phyloP scores from a whole-genome alignment of 495 filamentous ascomycete genomes.

The Monascus purpureus region DNA sequence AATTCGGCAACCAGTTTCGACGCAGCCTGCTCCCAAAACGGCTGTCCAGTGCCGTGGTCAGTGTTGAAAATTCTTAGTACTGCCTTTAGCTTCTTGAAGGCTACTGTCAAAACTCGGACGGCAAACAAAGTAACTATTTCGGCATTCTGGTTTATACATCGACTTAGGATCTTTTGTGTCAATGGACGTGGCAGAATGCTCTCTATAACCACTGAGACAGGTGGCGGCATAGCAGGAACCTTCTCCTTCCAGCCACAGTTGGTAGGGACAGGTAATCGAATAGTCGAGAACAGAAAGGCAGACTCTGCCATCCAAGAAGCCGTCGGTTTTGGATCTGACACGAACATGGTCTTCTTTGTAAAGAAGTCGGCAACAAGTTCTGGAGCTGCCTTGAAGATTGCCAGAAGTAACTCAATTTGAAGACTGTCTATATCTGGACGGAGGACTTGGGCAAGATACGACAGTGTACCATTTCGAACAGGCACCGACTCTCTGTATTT shows the following conservation, averaged over 20 bases:
- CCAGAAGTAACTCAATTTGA: constrained; percentile 66
- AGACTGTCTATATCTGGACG: constrained; percentile 68
- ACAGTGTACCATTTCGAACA: constrained; percentile 59
- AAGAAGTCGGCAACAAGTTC: constrained; percentile 83
- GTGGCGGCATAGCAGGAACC: constrained; percentile 47
- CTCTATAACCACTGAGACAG: constrained; percentile 61
- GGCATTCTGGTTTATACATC: constrained; percentile 61
- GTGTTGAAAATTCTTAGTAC: constrained; percentile 31
- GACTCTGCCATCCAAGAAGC: constrained; percentile 91
- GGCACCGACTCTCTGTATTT: constrained; percentile 51
- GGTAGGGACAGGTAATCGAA: constrained; percentile 57
- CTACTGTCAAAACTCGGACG: constrained; percentile 58
- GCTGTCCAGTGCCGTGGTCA: constrained; percentile 22
- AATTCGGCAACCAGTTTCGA: constrained; percentile 58
- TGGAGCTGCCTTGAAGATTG: constrained; percentile 67
- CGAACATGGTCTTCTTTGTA: constrained; percentile 59
- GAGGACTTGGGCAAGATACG: constrained; percentile 62
- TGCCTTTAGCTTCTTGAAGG: constrained; percentile 60
- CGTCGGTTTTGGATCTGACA: constrained; percentile 80
- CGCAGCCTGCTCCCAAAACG: constrained; percentile 52
- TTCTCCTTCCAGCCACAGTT: constrained; percentile 50
- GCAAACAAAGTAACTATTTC: constrained; percentile 72
- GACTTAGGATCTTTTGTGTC: constrained; percentile 56
- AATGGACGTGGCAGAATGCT: constrained; percentile 78
- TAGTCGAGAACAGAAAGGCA: constrained; percentile 64